These are phyloP conservation scores for Sugiyamaella novakii DNA, from an alignment of 1,139 yeast genomes.

Conservation along the genomic window DNA sequence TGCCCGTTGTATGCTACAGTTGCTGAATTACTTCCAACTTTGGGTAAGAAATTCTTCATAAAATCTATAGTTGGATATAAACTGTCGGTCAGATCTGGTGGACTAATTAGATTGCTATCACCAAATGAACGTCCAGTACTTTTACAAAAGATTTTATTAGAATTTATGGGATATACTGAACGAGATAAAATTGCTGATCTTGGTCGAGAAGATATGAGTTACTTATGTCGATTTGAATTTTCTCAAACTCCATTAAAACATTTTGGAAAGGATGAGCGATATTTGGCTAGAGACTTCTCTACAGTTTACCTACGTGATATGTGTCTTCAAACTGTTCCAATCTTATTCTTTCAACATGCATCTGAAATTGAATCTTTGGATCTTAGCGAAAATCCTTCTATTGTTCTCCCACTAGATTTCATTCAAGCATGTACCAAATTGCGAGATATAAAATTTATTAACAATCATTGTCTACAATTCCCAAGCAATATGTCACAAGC, in stretches of 20 bases:
- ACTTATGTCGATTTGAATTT: conserved; percentile 79
- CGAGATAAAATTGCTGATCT: conserved; percentile 73
- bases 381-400: conserved; percentile 85
- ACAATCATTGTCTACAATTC: conserved; percentile 72
- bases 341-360: conserved; percentile 77
- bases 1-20: conserved; percentile 78
- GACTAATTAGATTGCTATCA: conserved; percentile 70
- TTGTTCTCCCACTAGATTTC: conserved; percentile 80
- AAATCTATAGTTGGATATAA: conserved; percentile 73
- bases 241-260: conserved; percentile 69
- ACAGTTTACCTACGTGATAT: conserved; percentile 75
- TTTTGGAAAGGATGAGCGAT: conserved; percentile 60
- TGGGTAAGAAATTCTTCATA: conserved; percentile 76
- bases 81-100: conserved; percentile 78
- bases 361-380: conserved; percentile 80
- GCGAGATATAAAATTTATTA: conserved; percentile 64
- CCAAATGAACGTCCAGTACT: conserved; percentile 75
- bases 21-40: conserved; percentile 65
- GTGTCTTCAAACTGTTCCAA: conserved; percentile 82
- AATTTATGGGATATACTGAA: conserved; percentile 78
- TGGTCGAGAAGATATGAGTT: conserved; percentile 87
- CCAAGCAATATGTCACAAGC: conserved; percentile 77
- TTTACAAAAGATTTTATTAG: conserved; percentile 71
- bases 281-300: conserved; percentile 59
- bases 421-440: conserved; percentile 80